Evolutionary conservation across 371 early-diverging fungal genomes (phyloP), one percentile per base, ranked within the genome.

Genomic region (Paraphysoderma sedebokerense): DNA sequence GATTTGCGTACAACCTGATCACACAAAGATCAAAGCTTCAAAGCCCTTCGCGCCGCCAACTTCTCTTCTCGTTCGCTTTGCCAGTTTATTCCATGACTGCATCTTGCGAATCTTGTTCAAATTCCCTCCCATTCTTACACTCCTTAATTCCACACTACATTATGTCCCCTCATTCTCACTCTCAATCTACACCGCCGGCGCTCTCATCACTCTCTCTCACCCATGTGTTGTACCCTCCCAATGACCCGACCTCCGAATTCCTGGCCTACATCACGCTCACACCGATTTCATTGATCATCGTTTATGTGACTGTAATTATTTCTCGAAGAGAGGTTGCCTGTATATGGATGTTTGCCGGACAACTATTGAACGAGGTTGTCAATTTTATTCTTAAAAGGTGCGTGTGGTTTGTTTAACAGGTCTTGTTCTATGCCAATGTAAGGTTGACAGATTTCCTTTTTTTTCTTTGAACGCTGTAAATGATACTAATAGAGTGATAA

Each of bases 201-300:
- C n/a, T n/a, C n/a, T n/a, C 75, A 23, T 67, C 81, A 0, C 64
- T 83, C 28, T 73, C 80, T 22, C 52, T 83, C 26, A 84, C 87
- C 1, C 79, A 76, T 51, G 84, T 85, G 15, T 76, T 78, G 49
- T 85, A 76, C 53, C 61, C 72, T 44, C 63, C 68, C 13, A 27
- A 49, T 23, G 82, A 81, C 45, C 54, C 62, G 6, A 64, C 70
- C 1, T 65, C 71, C 41, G 39, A 55, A 2, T 55, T 75, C 22
- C 13, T 42, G 11, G 88, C 84, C 2, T 73, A 77, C 38, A 65
- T 79, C n/a, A 81, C 87, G 2, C 62, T 87, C 11, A 56, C 73
- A 6, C 92, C 92, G 1, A 59, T 90, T 40, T 75, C 77, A 34
- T 68, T 92, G 35, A 49, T 91, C 11, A 82, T 87, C 3, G 72